These are phyloP conservation scores for Penicillium diatomitis DNA, from an alignment of 495 filamentous ascomycete genomes.

Conservation along the genomic window DNA sequence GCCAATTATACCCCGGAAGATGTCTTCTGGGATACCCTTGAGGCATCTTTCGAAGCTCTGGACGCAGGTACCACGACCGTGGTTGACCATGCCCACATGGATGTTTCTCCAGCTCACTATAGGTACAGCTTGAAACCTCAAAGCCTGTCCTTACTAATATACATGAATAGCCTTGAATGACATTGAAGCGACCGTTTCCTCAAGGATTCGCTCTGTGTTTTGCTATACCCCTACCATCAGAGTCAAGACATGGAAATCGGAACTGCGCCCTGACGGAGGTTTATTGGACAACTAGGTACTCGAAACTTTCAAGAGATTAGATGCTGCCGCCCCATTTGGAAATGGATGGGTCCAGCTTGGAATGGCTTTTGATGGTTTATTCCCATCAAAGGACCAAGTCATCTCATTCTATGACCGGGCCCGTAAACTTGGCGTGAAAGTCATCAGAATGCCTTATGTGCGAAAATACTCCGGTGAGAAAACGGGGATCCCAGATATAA, in stretches of 20 bases:
- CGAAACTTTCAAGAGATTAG: slow-evolving; percentile 24
- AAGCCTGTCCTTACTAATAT: too few species aligned
- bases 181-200: slow-evolving; percentile 32
- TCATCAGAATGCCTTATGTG: slow-evolving; percentile 31
- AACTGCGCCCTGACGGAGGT: slow-evolving; percentile 19
- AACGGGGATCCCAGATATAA: too few species aligned
- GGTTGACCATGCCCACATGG: slow-evolving; percentile 48
- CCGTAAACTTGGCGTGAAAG: slow-evolving; percentile 16
- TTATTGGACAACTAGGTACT: slow-evolving; percentile 33
- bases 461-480: slow-evolving; percentile 6
- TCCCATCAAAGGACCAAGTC: slow-evolving; percentile 25
- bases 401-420: slow-evolving; percentile 20
- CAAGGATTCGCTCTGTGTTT: slow-evolving; percentile 41
- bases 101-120: slow-evolving; percentile 32
- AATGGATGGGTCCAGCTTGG: slow-evolving; percentile 33
- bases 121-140: neutral
- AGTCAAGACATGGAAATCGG: slow-evolving; percentile 27
- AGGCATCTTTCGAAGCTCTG: slow-evolving; percentile 42
- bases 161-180: slow-evolving; percentile 18
- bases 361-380: slow-evolving; percentile 32
- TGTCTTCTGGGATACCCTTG: slow-evolving; percentile 45
- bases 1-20: slow-evolving; percentile 37
- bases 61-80: slow-evolving; percentile 50
- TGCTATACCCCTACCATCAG: slow-evolving; percentile 31
- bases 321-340: slow-evolving; percentile 21